Evolutionary conservation across 2,329 filamentous ascomycete species (phyloP).

Genomic region (Fusarium armeniacum): DNA sequence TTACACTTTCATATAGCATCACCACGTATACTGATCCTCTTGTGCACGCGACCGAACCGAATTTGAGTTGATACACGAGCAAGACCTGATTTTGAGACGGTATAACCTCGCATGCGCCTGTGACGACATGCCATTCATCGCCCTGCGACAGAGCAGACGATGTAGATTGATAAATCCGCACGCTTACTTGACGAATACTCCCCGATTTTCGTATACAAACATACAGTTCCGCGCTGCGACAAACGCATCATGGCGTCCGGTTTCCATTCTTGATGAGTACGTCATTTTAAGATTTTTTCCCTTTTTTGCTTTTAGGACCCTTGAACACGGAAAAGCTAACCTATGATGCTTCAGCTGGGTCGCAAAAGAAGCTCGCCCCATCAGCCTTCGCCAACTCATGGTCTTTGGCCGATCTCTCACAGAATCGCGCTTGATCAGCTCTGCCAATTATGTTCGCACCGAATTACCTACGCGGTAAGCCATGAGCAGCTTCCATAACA

Average conservation of each 20-base stretch:
- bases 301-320: neutral
- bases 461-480: constrained; percentile 80
- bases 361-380: constrained; percentile 90
- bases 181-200: constrained; percentile 31
- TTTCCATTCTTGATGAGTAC: constrained; percentile 75
- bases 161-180: constrained; percentile 52
- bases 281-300: constrained; percentile 43
- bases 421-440: constrained; percentile 88
- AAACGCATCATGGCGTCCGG: constrained; percentile 70
- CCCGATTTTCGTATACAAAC: constrained; percentile 22
- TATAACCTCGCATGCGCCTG: constrained; percentile 54
- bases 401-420: constrained; percentile 96
- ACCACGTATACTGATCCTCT: neutral
- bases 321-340: constrained; percentile 31
- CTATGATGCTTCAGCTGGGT: constrained; percentile 78
- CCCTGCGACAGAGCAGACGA: constrained; percentile 62
- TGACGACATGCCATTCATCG: constrained; percentile 61
- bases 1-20: neutral
- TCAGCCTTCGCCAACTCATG: constrained; percentile 94
- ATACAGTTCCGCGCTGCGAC: constrained; percentile 43
- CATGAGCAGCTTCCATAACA: constrained; percentile 13
- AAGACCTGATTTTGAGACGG: constrained; percentile 5
- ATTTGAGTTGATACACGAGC: constrained; percentile 14
- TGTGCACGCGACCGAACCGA: constrained; percentile 14
- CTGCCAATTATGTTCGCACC: constrained; percentile 96